A percentile compares a stretch with the other conserved stretches of the same genome.
Evolutionary conservation across 2,329 filamentous ascomycete genomes (phyloP).

Genomic region (Cercospora citrullina): DNA sequence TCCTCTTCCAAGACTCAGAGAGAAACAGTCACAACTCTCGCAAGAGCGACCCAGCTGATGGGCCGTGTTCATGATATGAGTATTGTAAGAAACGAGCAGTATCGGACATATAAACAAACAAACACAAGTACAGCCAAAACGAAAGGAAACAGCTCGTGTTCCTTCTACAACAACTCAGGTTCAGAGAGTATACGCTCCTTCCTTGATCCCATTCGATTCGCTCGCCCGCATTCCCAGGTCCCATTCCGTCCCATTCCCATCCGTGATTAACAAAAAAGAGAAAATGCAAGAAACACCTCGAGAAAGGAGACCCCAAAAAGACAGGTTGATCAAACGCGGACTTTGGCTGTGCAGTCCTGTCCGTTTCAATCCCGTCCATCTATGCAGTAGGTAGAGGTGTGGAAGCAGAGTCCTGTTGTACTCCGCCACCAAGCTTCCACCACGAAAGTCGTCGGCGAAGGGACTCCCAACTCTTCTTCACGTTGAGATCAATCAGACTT

Average conservation of each 20-base stretch:
- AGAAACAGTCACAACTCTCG: neutral
- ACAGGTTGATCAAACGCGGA: neutral
- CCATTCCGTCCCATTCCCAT: neutral
- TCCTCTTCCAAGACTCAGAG: neutral
- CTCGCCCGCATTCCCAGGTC: neutral
- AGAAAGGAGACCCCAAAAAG: neutral
- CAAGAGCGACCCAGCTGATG: neutral
- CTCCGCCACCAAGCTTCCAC: neutral
- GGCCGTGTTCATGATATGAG: neutral
- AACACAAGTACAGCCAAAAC: neutral
- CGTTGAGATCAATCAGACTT: neutral
- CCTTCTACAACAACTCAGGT: too few relatives aligned
- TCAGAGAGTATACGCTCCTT: neutral
- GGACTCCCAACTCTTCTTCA: constrained; percentile 15
- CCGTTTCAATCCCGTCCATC: neutral
- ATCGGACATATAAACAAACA: neutral
- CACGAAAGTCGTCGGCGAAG: constrained; percentile 6
- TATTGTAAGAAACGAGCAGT: neutral
- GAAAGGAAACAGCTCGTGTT: neutral
- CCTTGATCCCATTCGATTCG: neutral
- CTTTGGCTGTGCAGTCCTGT: neutral
- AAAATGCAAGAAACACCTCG: neutral
- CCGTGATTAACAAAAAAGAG: neutral
- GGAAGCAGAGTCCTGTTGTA: neutral
- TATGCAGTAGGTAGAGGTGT: neutral